Evolutionary conservation across 2,329 filamentous ascomycete genomes (phyloP).

Genomic region (Colletotrichum melonis): DNA sequence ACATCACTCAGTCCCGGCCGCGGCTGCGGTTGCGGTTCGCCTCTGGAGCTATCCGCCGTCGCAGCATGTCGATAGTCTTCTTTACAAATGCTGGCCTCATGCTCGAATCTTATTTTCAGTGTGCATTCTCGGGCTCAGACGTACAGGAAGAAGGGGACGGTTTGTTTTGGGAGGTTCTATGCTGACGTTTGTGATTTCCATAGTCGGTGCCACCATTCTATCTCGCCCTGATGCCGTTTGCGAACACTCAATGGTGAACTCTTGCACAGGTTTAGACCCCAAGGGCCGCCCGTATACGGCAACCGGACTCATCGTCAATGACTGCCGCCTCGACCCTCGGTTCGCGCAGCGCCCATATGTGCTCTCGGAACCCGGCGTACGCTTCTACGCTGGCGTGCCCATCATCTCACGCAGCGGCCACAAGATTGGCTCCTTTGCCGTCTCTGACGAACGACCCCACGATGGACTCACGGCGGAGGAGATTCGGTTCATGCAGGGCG

Average conservation of each 20-base stretch:
- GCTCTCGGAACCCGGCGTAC: conserved; percentile 43
- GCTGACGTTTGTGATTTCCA: conserved; percentile 10
- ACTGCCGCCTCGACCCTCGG: conserved; percentile 45
- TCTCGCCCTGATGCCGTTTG: conserved; percentile 48
- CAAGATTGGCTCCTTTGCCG: conserved; percentile 70
- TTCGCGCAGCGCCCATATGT: conserved; percentile 48
- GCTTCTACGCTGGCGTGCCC: conserved; percentile 62
- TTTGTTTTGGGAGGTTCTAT: conserved; percentile 1
- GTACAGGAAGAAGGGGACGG: neutral
- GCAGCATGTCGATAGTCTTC: neutral
- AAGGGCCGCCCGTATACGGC: conserved; percentile 42
- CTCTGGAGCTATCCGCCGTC: neutral
- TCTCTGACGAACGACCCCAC: conserved; percentile 68
- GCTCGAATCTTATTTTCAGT: neutral
- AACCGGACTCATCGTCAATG: conserved; percentile 43
- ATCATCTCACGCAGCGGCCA: conserved; percentile 65
- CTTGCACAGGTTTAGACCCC: conserved; percentile 40
- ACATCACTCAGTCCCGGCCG: neutral
- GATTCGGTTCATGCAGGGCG: conserved; percentile 65
- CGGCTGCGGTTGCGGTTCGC: neutral
- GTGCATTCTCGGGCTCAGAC: neutral
- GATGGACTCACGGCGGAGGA: conserved; percentile 60
- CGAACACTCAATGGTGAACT: conserved; percentile 41
- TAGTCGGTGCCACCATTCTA: conserved; percentile 40
- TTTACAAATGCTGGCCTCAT: neutral